phyloP scores from a whole-genome alignment of 2,329 filamentous ascomycete species.

The Colletotrichum lindemuthianum region DNA sequence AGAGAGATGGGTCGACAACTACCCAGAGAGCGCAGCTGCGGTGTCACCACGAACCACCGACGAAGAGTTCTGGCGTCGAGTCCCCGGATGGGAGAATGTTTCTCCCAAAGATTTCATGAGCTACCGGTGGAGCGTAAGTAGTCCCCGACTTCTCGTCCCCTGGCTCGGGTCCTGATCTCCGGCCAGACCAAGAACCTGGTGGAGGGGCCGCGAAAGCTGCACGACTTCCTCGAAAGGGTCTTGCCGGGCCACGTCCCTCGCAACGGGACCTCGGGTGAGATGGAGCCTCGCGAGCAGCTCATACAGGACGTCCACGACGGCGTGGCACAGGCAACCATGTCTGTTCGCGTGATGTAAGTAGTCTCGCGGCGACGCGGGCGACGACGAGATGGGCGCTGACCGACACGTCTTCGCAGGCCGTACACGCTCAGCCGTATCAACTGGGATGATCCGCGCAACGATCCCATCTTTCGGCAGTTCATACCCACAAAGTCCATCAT shows the following conservation, averaged over 20 bases:
- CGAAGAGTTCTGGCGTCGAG: constrained; percentile 61
- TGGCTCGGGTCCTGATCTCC: background rate
- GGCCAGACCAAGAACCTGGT: constrained; percentile 59
- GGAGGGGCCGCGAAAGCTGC: constrained; percentile 56
- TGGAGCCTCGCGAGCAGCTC: constrained; percentile 62
- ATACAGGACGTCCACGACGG: constrained; percentile 64
- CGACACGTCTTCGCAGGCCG: constrained; percentile 49
- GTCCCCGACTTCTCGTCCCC: background rate
- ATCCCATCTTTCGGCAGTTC: constrained; percentile 70
- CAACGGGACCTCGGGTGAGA: constrained; percentile 42
- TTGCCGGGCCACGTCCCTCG: constrained; percentile 61
- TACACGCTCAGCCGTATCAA: constrained; percentile 68
- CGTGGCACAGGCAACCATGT: constrained; percentile 66
- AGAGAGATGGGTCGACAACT: background rate
- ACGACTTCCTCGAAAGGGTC: constrained; percentile 58
- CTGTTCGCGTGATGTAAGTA: constrained; percentile 64
- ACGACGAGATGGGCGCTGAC: background rate
- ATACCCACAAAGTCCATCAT: constrained; percentile 65
- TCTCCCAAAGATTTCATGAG: constrained; percentile 59
- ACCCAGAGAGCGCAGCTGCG: background rate
- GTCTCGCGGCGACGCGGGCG: background rate
- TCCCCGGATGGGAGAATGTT: constrained; percentile 60
- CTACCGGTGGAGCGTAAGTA: constrained; percentile 64
- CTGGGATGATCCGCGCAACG: constrained; percentile 67
- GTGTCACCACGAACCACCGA: constrained; percentile 9